phyloP scores from a whole-genome alignment of 2,329 filamentous ascomycete species.

The Neofusicoccum ribis region DNA sequence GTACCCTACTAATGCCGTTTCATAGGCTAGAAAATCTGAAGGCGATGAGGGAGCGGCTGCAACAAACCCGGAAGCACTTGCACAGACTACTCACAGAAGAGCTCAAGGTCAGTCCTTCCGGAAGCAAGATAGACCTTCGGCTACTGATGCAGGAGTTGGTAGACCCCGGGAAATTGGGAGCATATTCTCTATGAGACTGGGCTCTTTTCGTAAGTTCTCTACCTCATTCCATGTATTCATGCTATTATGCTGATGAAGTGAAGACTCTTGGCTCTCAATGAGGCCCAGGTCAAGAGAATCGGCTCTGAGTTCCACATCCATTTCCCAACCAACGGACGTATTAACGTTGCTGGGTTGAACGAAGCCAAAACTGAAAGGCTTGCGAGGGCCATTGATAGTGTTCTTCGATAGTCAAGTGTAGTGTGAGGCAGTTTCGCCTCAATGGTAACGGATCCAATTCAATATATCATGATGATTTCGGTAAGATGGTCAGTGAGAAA shows the following conservation, averaged over 20 bases:
- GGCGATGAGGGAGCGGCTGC: slow-evolving; percentile 24
- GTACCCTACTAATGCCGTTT: too few species aligned
- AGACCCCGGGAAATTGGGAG: slow-evolving; percentile 28
- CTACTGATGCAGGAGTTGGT: neutral
- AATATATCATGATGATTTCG: too few species aligned
- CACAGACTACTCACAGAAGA: slow-evolving; percentile 21
- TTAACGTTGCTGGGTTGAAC: slow-evolving; percentile 30
- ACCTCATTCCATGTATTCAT: neutral
- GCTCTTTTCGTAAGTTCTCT: slow-evolving; percentile 25
- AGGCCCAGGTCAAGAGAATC: slow-evolving; percentile 24
- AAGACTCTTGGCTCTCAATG: slow-evolving; percentile 23
- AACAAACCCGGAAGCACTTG: slow-evolving; percentile 20
- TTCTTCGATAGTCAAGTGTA: slow-evolving; percentile 5
- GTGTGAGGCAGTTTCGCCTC: too few species aligned
- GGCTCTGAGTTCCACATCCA: slow-evolving; percentile 27
- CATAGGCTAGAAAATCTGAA: slow-evolving; percentile 21
- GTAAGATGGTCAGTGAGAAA: too few species aligned
- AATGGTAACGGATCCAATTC: too few species aligned
- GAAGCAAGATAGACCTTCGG: too few species aligned
- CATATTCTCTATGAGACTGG: slow-evolving; percentile 25
- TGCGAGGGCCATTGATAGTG: slow-evolving; percentile 26
- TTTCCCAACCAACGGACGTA: slow-evolving; percentile 28
- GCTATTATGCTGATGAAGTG: neutral
- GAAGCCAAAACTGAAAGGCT: slow-evolving; percentile 24
- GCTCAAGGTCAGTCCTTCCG: slow-evolving; percentile 18